A percentile compares a stretch with the other conserved stretches of the same genome.
Evolutionary conservation across 129 eudicot species (phyloP).

Genomic region (Glebionis coronaria): DNA sequence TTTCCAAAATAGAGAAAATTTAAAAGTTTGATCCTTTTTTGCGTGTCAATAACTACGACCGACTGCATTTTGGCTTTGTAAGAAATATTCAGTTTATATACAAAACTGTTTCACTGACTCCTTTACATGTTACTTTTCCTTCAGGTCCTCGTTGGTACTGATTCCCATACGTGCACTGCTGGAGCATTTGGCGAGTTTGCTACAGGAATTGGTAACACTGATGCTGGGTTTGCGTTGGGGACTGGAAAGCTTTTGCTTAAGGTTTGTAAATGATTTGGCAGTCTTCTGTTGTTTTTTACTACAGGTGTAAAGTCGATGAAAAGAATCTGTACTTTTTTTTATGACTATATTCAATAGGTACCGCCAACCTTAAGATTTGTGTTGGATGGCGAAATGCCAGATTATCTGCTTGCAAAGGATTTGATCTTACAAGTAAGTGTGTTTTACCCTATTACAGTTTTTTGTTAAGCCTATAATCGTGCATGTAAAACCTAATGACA

Average conservation of each 20-base stretch:
- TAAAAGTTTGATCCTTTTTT: no score
- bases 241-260: slow-evolving; percentile 77
- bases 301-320: no score
- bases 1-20: no score
- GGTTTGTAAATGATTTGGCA: slow-evolving; percentile 35
- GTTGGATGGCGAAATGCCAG: slow-evolving; percentile 78
- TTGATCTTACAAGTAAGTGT: slow-evolving; percentile 55
- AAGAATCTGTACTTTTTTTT: background rate
- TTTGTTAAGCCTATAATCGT: background rate
- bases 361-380: slow-evolving; percentile 72
- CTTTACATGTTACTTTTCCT: background rate
- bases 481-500: no score
- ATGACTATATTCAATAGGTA: slow-evolving; percentile 42
- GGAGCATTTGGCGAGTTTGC: slow-evolving; percentile 85
- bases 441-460: background rate
- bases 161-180: slow-evolving; percentile 78
- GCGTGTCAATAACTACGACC: no score
- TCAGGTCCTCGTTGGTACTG: slow-evolving; percentile 73
- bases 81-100: background rate
- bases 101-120: background rate
- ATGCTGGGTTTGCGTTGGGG: slow-evolving; percentile 79
- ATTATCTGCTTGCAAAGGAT: slow-evolving; percentile 66
- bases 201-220: slow-evolving; percentile 70
- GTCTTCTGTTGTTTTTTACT: background rate
- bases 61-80: background rate